These are phyloP conservation scores for Mycogone perniciosa DNA, from an alignment of 2,329 filamentous ascomycete genomes.

Conservation along the genomic window DNA sequence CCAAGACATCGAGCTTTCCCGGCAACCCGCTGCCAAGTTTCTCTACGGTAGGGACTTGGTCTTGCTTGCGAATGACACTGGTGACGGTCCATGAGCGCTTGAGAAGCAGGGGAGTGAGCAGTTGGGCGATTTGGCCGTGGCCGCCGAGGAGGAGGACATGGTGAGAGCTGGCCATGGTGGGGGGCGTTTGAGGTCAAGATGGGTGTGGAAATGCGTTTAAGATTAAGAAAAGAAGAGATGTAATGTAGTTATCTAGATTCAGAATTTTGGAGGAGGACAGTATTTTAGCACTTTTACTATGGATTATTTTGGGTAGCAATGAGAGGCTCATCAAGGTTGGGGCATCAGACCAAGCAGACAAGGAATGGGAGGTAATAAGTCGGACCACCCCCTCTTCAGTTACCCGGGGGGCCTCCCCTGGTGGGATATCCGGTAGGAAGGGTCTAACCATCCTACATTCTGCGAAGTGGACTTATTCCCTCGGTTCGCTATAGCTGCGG, in stretches of 20 bases:
- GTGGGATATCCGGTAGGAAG: too few species aligned
- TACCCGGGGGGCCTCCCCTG: too few species aligned
- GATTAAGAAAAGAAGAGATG: background rate
- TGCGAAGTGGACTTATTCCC: too few species aligned
- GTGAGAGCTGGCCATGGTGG: constrained; percentile 18
- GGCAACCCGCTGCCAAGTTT: constrained; percentile 51
- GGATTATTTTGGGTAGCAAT: too few species aligned
- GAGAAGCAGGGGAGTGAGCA: constrained; percentile 70
- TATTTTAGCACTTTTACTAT: too few species aligned
- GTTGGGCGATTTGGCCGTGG: constrained; percentile 71
- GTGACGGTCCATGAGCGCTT: constrained; percentile 70
- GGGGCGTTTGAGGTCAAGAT: background rate
- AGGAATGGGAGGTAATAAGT: too few species aligned
- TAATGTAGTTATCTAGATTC: background rate
- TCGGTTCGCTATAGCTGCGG: too few species aligned
- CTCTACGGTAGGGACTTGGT: constrained; percentile 59
- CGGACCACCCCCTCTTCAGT: too few species aligned
- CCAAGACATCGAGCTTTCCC: constrained; percentile 61
- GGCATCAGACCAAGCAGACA: too few species aligned
- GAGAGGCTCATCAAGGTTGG: too few species aligned
- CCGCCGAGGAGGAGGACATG: constrained; percentile 71
- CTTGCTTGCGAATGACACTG: constrained; percentile 67
- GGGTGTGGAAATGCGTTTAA: background rate
- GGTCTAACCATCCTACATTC: too few species aligned
- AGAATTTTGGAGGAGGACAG: too few species aligned